Base-by-base conservation (phyloP, 192 early-diverging fungal species). In the Coemansia sp. region DNA sequence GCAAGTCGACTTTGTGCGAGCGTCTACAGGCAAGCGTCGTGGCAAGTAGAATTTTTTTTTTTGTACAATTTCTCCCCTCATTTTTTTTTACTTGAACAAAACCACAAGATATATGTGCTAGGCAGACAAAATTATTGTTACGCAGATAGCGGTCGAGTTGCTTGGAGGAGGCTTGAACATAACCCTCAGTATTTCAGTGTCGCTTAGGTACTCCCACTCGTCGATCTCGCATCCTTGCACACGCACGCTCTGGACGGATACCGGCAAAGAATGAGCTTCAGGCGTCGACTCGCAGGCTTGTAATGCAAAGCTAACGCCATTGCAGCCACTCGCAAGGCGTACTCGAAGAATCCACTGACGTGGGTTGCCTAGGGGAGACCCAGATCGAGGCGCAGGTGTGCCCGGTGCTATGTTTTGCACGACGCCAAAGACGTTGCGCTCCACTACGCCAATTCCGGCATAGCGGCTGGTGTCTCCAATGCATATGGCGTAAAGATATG, bases 381-480 rank as follows among this genome's bases (percentile, higher is more conserved):
- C 40, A 37, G 38, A 21, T 32, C 6, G 38, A 42, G 32, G 30
- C 57, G 6, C n/a, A 30, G 14, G 23, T 32, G 44, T 42, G 52
- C 28, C 46, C n/a, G 21, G 38, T 61, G 13, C 53, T 49, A 11
- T 39, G 62, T 47, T 40, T 30, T 42, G 62, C 30, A 82, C 64
- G 16, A 70, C 69, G 30, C 80, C 64, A 37, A 70, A 73, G 0
- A 82, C 68, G 32, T 66, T 60, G 11, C 72, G 67, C 19, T 74
- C 72, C 1, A 82, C 69, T 3, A 63, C 59, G 10, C 33, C 55
- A 6, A 39, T 59, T 0, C 75, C 65, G 0, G 50, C 68, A 38
- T 66, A 76, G 14, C 63, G 46, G 32, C 64, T 40, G 23, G 69
- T 68, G 37, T 82, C 80, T 39, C 80, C 75, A 4, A 82, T 47